phyloP scores from a whole-genome alignment of 257 asterid genomes.

The Dorcoceras hygrometricum region DNA sequence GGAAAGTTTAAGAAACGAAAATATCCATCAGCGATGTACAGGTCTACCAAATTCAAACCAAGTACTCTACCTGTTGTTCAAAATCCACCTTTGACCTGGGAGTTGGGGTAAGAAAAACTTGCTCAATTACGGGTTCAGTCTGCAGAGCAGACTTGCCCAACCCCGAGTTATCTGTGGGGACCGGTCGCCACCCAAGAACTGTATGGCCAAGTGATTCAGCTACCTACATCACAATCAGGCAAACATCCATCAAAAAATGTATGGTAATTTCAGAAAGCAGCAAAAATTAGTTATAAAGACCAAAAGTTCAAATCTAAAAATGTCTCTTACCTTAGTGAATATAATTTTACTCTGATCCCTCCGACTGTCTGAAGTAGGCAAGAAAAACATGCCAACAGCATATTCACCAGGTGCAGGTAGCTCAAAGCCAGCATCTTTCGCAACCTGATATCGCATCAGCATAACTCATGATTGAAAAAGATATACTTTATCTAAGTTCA shows the following conservation, averaged over 20 bases:
- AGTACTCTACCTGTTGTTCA: conserved; percentile 78
- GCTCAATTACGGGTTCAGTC: conserved; percentile 95
- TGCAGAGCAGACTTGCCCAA: conserved; percentile 91
- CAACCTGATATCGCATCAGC: conserved; percentile 44
- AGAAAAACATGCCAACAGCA: conserved; percentile 98
- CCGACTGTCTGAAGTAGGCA: conserved; percentile 86
- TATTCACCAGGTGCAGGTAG: conserved; percentile 86
- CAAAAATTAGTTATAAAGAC: neutral
- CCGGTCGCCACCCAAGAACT: conserved; percentile 93
- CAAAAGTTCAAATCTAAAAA: neutral
- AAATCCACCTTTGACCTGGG: conserved; percentile 75
- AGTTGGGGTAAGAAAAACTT: conserved; percentile 89
- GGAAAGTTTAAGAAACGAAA: conserved; percentile 2
- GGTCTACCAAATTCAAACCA: conserved; percentile 9
- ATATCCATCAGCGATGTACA: neutral
- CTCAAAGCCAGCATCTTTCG: conserved; percentile 73
- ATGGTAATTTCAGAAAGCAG: neutral
- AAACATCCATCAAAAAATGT: conserved; percentile 15
- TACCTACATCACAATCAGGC: conserved; percentile 45
- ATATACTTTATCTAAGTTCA: neutral
- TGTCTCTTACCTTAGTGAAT: conserved; percentile 61
- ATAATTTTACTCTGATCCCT: conserved; percentile 91
- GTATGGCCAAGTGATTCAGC: conserved; percentile 98
- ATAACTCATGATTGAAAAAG: neutral
- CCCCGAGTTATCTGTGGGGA: conserved; percentile 93